Evolutionary conservation across 2,329 filamentous ascomycete species (phyloP), one percentile per base, ranked within the genome.

Genomic region (Plectosphaerella plurivora): DNA sequence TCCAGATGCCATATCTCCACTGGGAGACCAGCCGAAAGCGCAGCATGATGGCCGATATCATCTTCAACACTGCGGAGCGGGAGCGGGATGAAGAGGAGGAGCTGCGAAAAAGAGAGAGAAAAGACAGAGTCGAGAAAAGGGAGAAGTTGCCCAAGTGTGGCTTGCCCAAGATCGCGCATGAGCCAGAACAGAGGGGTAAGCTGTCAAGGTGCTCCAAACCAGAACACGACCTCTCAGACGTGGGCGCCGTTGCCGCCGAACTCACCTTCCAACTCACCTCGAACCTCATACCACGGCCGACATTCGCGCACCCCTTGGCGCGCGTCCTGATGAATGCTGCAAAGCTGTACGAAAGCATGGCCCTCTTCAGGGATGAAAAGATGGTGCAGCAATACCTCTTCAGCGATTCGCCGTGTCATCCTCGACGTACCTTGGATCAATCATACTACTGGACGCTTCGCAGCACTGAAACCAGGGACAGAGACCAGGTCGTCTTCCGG

Each of bases 371-470:
- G 0, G 71, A 74, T 47, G 64, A 68, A 51, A 58, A 55, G 37
- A 50, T 73, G 6, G 59, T 73, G 2, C 53, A 64, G 11, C 56
- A 60, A 3, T 71, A 69, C 28, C 59, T 75, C 1, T 58, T 66
- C 14, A 15, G 50, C 1, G 55, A 71, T 1, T 63, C 70, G 0
- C 73, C 68, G 6, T 58, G 71, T 1, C 75, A 79, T 53, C 68
- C 73, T 0, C 65, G 76, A 1, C 60, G 76, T 1, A 78, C 75
- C 0, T 61, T 78, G 1, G 75, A 78, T 45, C 75, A 78, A 53
- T 70, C 68, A 0, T 76, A 74, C 52, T 71, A 71, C 42, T 69
- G 68, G 64, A 71, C 67, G 2, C 60, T 73, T 3, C 61, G 66
- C 1, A 67, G 70, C n/a, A 76, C 73, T 0, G 55, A 63, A 4